phyloP scores from a whole-genome alignment of 352 stramenopile genomes.

The Blastocystis sp. region DNA sequence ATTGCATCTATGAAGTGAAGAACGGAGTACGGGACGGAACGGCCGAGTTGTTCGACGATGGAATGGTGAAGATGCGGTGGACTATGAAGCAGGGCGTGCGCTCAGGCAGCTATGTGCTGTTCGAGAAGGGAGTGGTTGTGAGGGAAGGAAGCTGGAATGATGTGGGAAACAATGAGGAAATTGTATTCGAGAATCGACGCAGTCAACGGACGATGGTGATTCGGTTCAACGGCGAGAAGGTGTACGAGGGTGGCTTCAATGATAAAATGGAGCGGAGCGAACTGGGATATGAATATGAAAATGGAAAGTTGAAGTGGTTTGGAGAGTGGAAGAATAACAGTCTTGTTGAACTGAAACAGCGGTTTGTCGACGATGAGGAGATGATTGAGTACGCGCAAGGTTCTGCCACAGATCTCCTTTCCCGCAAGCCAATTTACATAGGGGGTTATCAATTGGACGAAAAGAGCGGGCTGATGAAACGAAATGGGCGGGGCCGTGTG shows the following conservation, averaged over 20 bases:
- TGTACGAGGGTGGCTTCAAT: background rate
- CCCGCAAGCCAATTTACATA: background rate
- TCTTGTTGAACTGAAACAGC: background rate
- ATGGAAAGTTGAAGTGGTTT: background rate
- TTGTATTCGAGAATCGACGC: background rate
- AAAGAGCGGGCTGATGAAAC: background rate
- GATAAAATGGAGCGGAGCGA: background rate
- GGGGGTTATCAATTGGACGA: background rate
- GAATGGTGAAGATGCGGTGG: background rate
- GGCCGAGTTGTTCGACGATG: background rate
- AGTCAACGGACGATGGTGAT: too few relatives aligned
- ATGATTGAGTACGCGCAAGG: background rate
- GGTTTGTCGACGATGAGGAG: background rate
- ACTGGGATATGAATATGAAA: background rate
- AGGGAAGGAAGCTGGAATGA: background rate
- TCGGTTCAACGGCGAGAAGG: too few relatives aligned
- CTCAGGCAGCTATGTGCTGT: background rate
- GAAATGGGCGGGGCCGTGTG: background rate
- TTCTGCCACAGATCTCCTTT: background rate
- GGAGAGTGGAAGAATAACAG: background rate
- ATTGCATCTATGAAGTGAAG: background rate
- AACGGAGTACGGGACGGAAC: background rate
- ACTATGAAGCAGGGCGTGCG: background rate
- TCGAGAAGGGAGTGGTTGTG: background rate
- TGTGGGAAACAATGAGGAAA: background rate